phyloP scores from a whole-genome alignment of 2,329 filamentous ascomycete species.

The Ramularia endophylla region DNA sequence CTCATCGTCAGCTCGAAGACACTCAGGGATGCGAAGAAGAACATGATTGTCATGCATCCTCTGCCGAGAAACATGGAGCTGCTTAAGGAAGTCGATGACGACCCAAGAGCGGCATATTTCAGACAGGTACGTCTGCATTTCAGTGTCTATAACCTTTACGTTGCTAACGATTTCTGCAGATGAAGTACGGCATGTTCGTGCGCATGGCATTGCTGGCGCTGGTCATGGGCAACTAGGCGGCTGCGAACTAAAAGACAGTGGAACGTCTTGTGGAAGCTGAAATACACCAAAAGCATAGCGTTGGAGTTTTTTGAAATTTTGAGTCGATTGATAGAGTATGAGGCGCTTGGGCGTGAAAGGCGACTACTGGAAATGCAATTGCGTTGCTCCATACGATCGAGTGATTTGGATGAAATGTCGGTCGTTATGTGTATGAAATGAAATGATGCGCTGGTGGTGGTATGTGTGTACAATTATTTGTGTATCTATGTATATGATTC shows the following conservation, averaged over 20 bases:
- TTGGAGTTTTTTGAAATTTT: neutral
- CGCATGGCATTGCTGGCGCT: slow-evolving; percentile 95
- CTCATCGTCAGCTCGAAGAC: slow-evolving; percentile 88
- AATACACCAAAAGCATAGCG: slow-evolving; percentile 5
- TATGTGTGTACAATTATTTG: too few species aligned
- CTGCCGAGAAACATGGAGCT: slow-evolving; percentile 91
- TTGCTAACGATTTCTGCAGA: slow-evolving; percentile 48
- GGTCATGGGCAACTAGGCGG: slow-evolving; percentile 63
- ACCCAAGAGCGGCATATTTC: slow-evolving; percentile 95
- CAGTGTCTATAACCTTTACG: neutral
- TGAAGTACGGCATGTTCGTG: slow-evolving; percentile 96
- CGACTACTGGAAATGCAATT: too few species aligned
- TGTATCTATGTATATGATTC: too few species aligned
- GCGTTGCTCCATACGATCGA: too few species aligned
- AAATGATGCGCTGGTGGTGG: too few species aligned
- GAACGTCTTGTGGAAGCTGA: neutral
- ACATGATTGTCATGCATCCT: slow-evolving; percentile 94
- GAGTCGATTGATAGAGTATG: neutral
- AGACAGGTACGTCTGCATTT: slow-evolving; percentile 71
- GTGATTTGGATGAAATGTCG: too few species aligned
- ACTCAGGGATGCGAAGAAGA: slow-evolving; percentile 82
- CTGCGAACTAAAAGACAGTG: neutral
- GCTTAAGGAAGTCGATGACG: slow-evolving; percentile 93
- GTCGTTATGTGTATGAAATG: too few species aligned
- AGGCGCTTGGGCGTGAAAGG: too few species aligned